A percentile compares a stretch with the other conserved stretches of the same genome.
These are phyloP conservation scores for Mucor indicus DNA, from an alignment of 371 early-diverging fungal species.

Conservation along the genomic window DNA sequence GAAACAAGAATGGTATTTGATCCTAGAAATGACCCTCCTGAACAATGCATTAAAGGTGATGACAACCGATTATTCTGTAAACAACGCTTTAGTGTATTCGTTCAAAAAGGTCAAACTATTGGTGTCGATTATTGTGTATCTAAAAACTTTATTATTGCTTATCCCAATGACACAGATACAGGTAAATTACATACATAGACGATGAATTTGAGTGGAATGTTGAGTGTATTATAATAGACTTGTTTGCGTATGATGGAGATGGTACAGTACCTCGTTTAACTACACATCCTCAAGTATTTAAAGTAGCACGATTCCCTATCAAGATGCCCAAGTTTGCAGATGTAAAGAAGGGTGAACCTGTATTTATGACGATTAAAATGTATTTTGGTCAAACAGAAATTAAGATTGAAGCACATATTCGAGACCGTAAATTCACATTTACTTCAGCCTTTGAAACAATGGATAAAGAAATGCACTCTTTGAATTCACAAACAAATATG, in stretches of 20 bases:
- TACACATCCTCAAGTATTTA: conserved; percentile 43
- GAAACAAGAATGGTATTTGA: conserved; percentile 64
- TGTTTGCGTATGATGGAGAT: conserved; percentile 51
- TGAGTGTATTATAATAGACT: too few relatives aligned
- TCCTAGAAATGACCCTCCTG: conserved; percentile 54
- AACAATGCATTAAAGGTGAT: conserved; percentile 54
- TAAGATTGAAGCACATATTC: conserved; percentile 49
- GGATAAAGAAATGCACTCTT: conserved; percentile 28
- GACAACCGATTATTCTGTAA: conserved; percentile 49
- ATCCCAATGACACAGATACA: conserved; percentile 55
- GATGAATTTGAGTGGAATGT: too few relatives aligned
- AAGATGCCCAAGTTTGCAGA: conserved; percentile 49
- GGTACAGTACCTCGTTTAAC: conserved; percentile 44
- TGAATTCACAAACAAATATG: conserved; percentile 21
- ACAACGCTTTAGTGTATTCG: conserved; percentile 61
- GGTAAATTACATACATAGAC: too few relatives aligned
- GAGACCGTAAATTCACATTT: conserved; percentile 46
- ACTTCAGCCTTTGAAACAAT: conserved; percentile 50
- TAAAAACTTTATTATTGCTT: conserved; percentile 61
- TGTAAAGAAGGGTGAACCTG: conserved; percentile 40
- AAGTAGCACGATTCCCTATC: conserved; percentile 50
- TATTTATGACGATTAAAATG: conserved; percentile 55
- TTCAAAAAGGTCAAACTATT: conserved; percentile 57
- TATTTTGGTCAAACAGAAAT: conserved; percentile 54
- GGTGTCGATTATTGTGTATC: conserved; percentile 58